Conservation (phyloP, 1,284 basidiomycete species). For the Ustilago trichophora region DNA sequence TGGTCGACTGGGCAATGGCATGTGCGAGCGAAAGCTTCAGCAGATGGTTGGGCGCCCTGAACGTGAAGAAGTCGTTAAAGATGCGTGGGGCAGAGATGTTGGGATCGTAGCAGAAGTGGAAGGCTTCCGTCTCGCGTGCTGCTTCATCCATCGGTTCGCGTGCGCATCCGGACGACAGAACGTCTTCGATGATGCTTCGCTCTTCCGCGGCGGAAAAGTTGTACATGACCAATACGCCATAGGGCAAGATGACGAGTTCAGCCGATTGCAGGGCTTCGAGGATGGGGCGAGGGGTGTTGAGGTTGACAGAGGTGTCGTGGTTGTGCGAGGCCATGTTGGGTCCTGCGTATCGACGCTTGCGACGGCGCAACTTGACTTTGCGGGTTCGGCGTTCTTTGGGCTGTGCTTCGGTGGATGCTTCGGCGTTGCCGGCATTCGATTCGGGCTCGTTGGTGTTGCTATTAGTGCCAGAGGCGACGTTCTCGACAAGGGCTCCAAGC, state of each 20-base stretch:
- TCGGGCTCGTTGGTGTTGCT: slow-evolving; percentile 1
- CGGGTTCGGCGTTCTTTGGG: slow-evolving; percentile 30
- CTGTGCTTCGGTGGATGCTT: slow-evolving; percentile 9
- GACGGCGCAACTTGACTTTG: slow-evolving; percentile 30
- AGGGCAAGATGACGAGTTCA: slow-evolving; percentile 64
- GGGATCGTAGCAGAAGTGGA: slow-evolving; percentile 74
- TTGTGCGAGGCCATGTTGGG: slow-evolving; percentile 66
- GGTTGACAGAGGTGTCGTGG: slow-evolving; percentile 60
- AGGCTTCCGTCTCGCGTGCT: slow-evolving; percentile 60
- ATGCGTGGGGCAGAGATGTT: slow-evolving; percentile 79
- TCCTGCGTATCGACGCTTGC: slow-evolving; percentile 42
- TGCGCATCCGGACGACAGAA: slow-evolving; percentile 59
- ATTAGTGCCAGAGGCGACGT: background rate
- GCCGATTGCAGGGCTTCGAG: slow-evolving; percentile 62
- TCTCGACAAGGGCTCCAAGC: slow-evolving; percentile 10
- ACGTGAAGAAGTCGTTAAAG: slow-evolving; percentile 83
- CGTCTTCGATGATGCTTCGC: slow-evolving; percentile 60
- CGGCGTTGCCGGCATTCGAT: background rate
- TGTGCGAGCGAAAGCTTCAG: slow-evolving; percentile 85
- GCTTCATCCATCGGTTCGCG: slow-evolving; percentile 49
- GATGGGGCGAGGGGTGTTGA: slow-evolving; percentile 58
- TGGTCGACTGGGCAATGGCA: slow-evolving; percentile 91
- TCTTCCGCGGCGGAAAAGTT: slow-evolving; percentile 64
- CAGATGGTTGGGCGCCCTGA: slow-evolving; percentile 74
- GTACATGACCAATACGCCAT: slow-evolving; percentile 66